Evolutionary conservation across 345 rosid genomes (phyloP).

Genomic region (Eucalyptus shirleyi): DNA sequence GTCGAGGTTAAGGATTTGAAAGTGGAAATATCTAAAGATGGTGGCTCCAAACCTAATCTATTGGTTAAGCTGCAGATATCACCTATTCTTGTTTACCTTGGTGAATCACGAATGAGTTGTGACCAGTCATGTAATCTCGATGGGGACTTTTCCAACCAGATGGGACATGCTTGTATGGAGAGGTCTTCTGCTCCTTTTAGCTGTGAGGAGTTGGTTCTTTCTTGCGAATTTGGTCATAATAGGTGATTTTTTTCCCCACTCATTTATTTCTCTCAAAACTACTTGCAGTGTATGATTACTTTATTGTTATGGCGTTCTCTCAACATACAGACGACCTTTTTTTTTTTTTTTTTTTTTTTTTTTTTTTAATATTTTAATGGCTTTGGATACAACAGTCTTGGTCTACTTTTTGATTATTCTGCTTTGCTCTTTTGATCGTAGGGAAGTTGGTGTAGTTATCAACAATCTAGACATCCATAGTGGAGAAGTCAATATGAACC

Average conservation of each 20-base stretch:
- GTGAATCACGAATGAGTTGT: conserved; percentile 42
- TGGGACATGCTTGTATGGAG: conserved; percentile 28
- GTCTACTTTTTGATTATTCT: not conserved
- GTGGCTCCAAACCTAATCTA: conserved; percentile 57
- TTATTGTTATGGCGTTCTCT: not conserved
- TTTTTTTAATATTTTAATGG: not conserved
- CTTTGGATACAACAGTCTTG: not conserved
- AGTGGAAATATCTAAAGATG: conserved; percentile 72
- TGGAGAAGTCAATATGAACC: conserved; percentile 61
- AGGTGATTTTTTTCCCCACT: conserved; percentile 35
- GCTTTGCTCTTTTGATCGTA: conserved; percentile 17
- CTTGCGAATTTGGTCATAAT: conserved; percentile 80
- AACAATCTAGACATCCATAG: conserved; percentile 51
- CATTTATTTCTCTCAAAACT: not conserved
- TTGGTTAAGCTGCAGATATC: conserved; percentile 57
- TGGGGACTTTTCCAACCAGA: conserved; percentile 30
- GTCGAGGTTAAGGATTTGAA: conserved; percentile 66
- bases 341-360: not conserved
- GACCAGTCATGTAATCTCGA: conserved; percentile 40
- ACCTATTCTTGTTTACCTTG: conserved; percentile 54
- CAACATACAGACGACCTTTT: not conserved
- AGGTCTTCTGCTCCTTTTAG: conserved; percentile 53
- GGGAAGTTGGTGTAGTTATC: conserved; percentile 70
- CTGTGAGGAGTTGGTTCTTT: conserved; percentile 77
- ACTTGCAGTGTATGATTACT: not conserved